Base-by-base conservation (phyloP, 2,329 filamentous ascomycete species). In the Phoma sp. region DNA sequence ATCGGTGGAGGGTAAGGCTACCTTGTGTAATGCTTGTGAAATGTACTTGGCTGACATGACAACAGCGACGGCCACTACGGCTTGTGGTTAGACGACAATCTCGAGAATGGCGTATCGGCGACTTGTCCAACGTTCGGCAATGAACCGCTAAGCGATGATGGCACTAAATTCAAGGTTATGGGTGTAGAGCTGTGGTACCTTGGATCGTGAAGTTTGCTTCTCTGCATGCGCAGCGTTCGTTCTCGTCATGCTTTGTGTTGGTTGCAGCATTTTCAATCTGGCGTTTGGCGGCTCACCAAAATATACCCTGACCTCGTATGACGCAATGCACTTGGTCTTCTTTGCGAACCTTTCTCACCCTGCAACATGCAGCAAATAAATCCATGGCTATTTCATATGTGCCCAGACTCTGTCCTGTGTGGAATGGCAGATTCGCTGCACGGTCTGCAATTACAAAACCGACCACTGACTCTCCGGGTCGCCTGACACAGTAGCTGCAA, bases 181-280 rank as follows among this genome's bases (percentile, higher is more conserved):
- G 94, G 92, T 1, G 90, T 97, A 1, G 95, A 99, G 78, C 77
- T 98, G 10, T 99, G 95, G 95, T 92, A 91, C 71, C 84, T 98
- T 65, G 94, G 95, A 15, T 62, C 65, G 24, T 72, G 54, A 69
- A 35, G 13, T 8, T 31, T 8, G 35, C 35, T 37, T 22, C 17
- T 17, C 12, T 22, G 17, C 10, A 13, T 7, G 9, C 19, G 17
- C 35, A 37, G n/a, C 7, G 3, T 13, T 10, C 27, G 4, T 12
- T 29, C 27, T 29, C 27, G 27, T 10, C 12, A 29, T 29, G 27
- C 27, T 29, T 12, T 4, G 8, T 29, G 27, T 9, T 29, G 12
- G 27, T 29, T 29, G 27, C 27, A 10, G 27, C 27, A 29, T 29
- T 10, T 29, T 27, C 12, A 29, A 29, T 4, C 8, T 29, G 27